Percentiles rank a stretch among this genome's conserved stretches.
Conservation (phyloP, 441 rosid species). For the Gossypium trilobum region DNA sequence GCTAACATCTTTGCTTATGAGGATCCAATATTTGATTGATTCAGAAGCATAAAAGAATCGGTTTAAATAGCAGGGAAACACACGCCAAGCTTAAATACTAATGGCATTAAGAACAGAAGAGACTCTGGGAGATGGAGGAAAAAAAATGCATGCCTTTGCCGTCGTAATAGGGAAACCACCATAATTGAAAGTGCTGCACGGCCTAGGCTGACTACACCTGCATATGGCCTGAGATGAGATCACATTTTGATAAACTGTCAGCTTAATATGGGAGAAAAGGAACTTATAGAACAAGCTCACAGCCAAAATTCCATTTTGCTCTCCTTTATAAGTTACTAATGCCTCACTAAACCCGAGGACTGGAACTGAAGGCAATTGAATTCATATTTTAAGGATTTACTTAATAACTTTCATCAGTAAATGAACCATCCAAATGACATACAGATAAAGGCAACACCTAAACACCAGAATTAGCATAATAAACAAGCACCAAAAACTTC, state of each 20-base stretch:
- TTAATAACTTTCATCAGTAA: not conserved
- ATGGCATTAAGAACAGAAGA: not conserved
- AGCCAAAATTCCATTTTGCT: not conserved
- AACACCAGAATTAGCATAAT: too few species aligned
- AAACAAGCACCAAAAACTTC: too few species aligned
- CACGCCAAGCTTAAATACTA: not conserved
- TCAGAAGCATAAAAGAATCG: not conserved
- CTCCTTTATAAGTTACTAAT: not conserved
- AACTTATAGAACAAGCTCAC: not conserved
- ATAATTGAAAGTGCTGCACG: slow-evolving; percentile 77
- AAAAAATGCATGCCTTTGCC: slow-evolving; percentile 59
- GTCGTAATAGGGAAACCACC: slow-evolving; percentile 78
- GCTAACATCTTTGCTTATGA: not conserved
- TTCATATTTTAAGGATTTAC: not conserved
- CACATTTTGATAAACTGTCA: not conserved
- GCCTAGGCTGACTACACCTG: slow-evolving; percentile 68
- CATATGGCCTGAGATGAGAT: slow-evolving; percentile 60
- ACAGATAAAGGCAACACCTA: not conserved
- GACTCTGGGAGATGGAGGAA: slow-evolving; percentile 49
- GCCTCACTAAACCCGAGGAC: not conserved
- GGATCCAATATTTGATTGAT: not conserved
- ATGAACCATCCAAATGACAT: not conserved
- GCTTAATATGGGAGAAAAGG: not conserved
- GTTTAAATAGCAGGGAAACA: not conserved
- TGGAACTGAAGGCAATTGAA: not conserved